Evolutionary conservation across 1,284 basidiomycete species (phyloP).

Genomic region (Leccinum pachyderme): DNA sequence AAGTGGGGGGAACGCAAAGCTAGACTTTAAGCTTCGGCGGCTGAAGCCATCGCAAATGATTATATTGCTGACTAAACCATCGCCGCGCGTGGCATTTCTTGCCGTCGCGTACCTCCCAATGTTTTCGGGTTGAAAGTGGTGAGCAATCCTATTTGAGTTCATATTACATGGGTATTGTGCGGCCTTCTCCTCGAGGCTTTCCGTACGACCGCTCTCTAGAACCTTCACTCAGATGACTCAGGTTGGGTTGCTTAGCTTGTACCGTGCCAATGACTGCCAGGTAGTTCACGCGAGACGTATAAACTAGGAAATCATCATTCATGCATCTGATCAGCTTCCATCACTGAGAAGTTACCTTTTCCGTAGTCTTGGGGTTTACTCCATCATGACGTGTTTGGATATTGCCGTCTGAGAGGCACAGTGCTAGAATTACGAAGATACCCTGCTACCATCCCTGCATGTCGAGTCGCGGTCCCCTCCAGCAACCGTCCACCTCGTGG

Average conservation of each 20-base stretch:
- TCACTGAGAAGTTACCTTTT: not conserved
- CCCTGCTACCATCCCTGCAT: not conserved
- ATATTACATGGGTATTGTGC: too few relatives aligned
- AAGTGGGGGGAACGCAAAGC: conserved; percentile 1
- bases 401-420: not conserved
- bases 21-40: not conserved
- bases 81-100: not conserved
- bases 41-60: not conserved
- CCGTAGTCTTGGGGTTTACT: not conserved
- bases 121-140: not conserved
- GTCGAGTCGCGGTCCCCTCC: not conserved
- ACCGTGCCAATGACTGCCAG: too few relatives aligned
- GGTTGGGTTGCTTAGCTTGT: too few relatives aligned
- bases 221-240: not conserved
- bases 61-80: not conserved
- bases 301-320: not conserved
- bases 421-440: not conserved
- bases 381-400: not conserved
- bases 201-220: not conserved
- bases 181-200: not conserved
- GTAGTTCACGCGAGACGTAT: not conserved
- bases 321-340: too few relatives aligned
- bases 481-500: not conserved
- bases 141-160: too few relatives aligned
- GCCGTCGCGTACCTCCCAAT: too few relatives aligned